A percentile compares a stretch with the other conserved stretches of the same genome.
phyloP scores from a whole-genome alignment of 192 early-diverging fungal genomes.

The Gamsiella multidivaricata region DNA sequence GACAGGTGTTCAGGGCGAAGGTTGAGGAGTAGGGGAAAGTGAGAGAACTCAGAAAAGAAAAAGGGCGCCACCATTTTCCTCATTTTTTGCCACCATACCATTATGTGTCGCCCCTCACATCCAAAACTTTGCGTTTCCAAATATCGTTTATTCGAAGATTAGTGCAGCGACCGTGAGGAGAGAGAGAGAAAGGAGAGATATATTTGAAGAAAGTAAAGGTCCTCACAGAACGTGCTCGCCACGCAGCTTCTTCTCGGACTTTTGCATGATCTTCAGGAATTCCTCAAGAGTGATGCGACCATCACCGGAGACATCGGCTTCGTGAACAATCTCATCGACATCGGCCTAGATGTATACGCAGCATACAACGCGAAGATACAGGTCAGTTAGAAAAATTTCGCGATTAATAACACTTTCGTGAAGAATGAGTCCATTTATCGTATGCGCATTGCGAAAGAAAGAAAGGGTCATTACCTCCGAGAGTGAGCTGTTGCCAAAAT shows the following conservation, averaged over 20 bases:
- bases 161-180: too few relatives aligned
- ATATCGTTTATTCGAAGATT: too few relatives aligned
- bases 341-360: too few relatives aligned
- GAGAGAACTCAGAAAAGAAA: neutral
- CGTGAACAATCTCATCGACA: slow-evolving; percentile 70
- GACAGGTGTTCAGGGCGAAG: too few relatives aligned
- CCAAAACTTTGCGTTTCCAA: too few relatives aligned
- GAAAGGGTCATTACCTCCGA: slow-evolving; percentile 39
- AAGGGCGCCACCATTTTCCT: slow-evolving; percentile 18
- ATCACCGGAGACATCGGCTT: slow-evolving; percentile 88
- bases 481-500: slow-evolving; percentile 53
- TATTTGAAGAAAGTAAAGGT: too few relatives aligned
- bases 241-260: slow-evolving; percentile 57
- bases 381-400: too few relatives aligned
- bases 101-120: too few relatives aligned
- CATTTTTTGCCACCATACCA: too few relatives aligned
- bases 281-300: slow-evolving; percentile 91
- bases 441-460: neutral
- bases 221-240: slow-evolving; percentile 50
- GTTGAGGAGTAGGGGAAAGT: neutral
- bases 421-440: neutral
- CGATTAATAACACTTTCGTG: neutral
- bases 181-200: too few relatives aligned
- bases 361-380: too few relatives aligned
- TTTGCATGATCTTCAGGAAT: slow-evolving; percentile 85